These are phyloP conservation scores for Volutella citrinella DNA, from an alignment of 2,329 filamentous ascomycete species.

Conservation along the genomic window DNA sequence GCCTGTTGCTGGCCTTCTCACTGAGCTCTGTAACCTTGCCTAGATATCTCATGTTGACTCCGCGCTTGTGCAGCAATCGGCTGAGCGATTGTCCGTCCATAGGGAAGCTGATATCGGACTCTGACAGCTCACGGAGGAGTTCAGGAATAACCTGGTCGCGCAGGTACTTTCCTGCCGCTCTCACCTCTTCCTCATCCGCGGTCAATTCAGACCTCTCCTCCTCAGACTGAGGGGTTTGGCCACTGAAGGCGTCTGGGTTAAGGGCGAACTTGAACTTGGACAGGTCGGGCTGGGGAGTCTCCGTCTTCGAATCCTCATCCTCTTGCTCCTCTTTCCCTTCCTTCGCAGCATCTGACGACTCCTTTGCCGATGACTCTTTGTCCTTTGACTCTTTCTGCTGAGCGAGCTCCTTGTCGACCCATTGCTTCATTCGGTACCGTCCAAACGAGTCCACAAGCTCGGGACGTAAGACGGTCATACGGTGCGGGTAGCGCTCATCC, in stretches of 20 bases:
- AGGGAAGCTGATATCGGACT: slow-evolving; percentile 93
- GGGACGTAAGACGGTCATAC: slow-evolving; percentile 89
- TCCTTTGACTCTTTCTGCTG: slow-evolving; percentile 46
- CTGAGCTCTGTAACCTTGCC: slow-evolving; percentile 74
- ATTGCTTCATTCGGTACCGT: slow-evolving; percentile 83
- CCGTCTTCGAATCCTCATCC: slow-evolving; percentile 29
- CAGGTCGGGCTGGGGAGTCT: slow-evolving; percentile 69
- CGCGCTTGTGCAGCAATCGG: slow-evolving; percentile 88
- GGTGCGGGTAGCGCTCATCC: slow-evolving; percentile 72
- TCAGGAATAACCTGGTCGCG: slow-evolving; percentile 77
- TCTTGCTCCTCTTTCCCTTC: slow-evolving; percentile 24
- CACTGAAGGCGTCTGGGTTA: slow-evolving; percentile 94
- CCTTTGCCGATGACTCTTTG: slow-evolving; percentile 28
- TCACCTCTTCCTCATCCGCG: slow-evolving; percentile 84
- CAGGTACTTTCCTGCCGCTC: slow-evolving; percentile 77
- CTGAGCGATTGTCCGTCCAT: slow-evolving; percentile 96
- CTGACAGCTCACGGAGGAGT: slow-evolving; percentile 80
- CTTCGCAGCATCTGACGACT: slow-evolving; percentile 24
- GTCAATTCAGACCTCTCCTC: slow-evolving; percentile 83
- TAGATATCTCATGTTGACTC: slow-evolving; percentile 96
- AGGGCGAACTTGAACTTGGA: slow-evolving; percentile 83
- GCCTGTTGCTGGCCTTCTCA: slow-evolving; percentile 65
- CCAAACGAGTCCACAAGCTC: slow-evolving; percentile 87
- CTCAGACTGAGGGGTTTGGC: slow-evolving; percentile 83
- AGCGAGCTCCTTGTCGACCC: slow-evolving; percentile 76